phyloP scores from a whole-genome alignment of 2,329 filamentous ascomycete species.

The Sarocladium oryzae region DNA sequence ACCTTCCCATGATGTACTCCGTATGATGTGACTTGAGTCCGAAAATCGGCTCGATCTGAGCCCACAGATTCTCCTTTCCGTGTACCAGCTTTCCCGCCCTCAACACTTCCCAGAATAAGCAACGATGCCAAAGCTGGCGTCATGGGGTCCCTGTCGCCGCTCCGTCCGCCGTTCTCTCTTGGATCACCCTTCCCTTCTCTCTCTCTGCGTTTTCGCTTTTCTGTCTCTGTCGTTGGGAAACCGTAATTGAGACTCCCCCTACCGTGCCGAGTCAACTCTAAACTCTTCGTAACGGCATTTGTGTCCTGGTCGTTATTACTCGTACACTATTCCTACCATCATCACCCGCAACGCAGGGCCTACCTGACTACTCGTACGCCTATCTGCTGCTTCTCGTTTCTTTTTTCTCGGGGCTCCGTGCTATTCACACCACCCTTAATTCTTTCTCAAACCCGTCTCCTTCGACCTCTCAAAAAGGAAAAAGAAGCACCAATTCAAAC shows the following conservation, averaged over 20 bases:
- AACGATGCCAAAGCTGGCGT: slow-evolving; percentile 5
- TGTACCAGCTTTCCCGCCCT: too few species aligned
- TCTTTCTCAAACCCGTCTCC: not conserved
- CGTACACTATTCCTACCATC: too few species aligned
- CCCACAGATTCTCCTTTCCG: too few species aligned
- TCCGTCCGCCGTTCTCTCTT: not conserved
- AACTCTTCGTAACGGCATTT: too few species aligned
- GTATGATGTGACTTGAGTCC: too few species aligned
- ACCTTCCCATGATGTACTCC: too few species aligned
- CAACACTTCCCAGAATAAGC: not conserved
- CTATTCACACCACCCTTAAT: not conserved
- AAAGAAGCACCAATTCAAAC: not conserved
- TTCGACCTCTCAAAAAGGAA: not conserved
- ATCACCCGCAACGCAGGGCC: too few species aligned
- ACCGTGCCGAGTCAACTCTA: too few species aligned
- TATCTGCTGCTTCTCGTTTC: not conserved
- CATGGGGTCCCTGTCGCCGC: slow-evolving; percentile 6
- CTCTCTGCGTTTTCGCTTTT: not conserved
- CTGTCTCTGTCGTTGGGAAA: not conserved
- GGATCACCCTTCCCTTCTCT: not conserved
- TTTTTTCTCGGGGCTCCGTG: not conserved
- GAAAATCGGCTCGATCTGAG: too few species aligned
- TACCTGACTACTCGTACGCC: too few species aligned
- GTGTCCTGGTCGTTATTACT: too few species aligned
- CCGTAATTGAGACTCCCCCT: not conserved